Evolutionary conservation across 805 yeast species (phyloP).

Genomic region (Yamadazyma takamatsuzukensis): DNA sequence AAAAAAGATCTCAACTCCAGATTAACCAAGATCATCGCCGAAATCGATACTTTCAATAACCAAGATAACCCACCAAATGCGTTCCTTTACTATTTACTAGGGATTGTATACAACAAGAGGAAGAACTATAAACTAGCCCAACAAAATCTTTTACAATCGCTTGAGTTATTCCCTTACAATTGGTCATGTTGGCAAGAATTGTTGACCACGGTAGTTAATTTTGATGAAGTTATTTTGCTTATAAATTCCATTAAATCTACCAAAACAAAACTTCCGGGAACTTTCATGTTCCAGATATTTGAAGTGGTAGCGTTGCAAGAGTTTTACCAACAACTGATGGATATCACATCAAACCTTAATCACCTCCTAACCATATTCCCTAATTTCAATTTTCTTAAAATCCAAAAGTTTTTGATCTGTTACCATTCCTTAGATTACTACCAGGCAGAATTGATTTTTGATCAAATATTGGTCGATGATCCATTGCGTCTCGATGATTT

Average conservation of each 20-base stretch:
- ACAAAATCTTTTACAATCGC: conserved; percentile 54
- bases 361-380: conserved; percentile 60
- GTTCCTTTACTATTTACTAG: conserved; percentile 68
- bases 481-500: conserved; percentile 87
- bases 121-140: conserved; percentile 62
- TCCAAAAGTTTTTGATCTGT: conserved; percentile 77
- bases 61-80: conserved; percentile 35
- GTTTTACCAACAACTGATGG: conserved; percentile 59
- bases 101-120: conserved; percentile 61
- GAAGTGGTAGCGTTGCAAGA: conserved; percentile 70
- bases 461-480: conserved; percentile 65
- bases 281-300: conserved; percentile 49
- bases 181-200: conserved; percentile 95
- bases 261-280: conserved; percentile 25
- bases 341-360: conserved; percentile 38
- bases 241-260: conserved; percentile 35
- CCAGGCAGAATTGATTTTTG: conserved; percentile 77
- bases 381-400: conserved; percentile 63
- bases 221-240: conserved; percentile 54
- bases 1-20: conserved; percentile 24
- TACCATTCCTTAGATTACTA: conserved; percentile 84
- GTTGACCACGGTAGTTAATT: conserved; percentile 52
- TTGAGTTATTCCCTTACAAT: conserved; percentile 71
- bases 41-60: conserved; percentile 31
- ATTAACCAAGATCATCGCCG: conserved; percentile 35